phyloP scores from a whole-genome alignment of 2,329 filamentous ascomycete species.

The Pestalotiopsis sp. region DNA sequence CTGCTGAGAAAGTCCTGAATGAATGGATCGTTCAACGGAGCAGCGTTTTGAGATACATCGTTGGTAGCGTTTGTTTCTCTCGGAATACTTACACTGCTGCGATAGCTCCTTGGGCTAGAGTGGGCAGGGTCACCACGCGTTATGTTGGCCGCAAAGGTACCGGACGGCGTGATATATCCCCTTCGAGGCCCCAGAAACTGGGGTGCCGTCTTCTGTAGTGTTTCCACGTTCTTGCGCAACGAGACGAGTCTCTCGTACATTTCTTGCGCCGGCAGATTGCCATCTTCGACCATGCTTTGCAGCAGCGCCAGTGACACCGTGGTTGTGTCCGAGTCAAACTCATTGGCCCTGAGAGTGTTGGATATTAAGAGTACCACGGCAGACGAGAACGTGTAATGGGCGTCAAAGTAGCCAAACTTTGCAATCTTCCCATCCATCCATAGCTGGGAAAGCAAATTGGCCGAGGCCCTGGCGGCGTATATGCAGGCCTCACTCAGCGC shows the following conservation, averaged over 20 bases:
- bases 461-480: constrained; percentile 23
- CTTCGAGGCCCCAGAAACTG: constrained; percentile 2
- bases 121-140: neutral
- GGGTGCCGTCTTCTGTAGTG: neutral
- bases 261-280: constrained; percentile 27
- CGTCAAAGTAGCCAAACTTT: constrained; percentile 28
- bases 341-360: constrained; percentile 21
- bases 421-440: constrained; percentile 26
- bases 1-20: constrained; percentile 15
- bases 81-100: neutral
- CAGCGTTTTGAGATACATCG: neutral
- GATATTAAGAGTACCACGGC: constrained; percentile 25
- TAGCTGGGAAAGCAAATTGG: constrained; percentile 24
- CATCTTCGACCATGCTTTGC: constrained; percentile 27
- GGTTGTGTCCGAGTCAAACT: constrained; percentile 21
- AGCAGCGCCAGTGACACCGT: constrained; percentile 20
- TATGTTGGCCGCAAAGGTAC: constrained; percentile 15
- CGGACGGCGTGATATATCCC: constrained; percentile 14
- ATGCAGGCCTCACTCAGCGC: constrained; percentile 31
- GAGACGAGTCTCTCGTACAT: constrained; percentile 20
- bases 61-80: neutral
- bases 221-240: constrained; percentile 17
- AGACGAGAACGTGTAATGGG: constrained; percentile 27
- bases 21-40: constrained; percentile 15
- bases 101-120: neutral